Evolutionary conservation across 495 filamentous ascomycete genomes (phyloP), one percentile per base, ranked within the genome.

Genomic region (Bacidia gigantensis): DNA sequence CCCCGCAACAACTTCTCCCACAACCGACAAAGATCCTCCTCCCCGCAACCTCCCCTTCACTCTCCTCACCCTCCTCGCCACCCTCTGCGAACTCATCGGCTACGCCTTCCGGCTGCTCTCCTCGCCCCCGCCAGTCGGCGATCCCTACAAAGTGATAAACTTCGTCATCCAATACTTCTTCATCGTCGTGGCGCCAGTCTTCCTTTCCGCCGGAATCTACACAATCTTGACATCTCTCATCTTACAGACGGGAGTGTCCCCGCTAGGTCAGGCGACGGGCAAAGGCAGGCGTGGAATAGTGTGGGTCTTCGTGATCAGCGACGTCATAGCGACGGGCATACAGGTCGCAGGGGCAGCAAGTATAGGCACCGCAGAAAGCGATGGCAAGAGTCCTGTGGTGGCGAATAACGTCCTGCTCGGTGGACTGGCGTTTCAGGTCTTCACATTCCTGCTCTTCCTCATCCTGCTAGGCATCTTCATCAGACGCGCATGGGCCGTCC

Each of bases 141-240:
- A 42, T 17, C 32, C 49, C 62, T 49, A 49, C 46, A 49, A 49
- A 7, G 29, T 24, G 20, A 25, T 49, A 25, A 49, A 49, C 22
- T 78, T 77, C 51, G 68, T 78, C 25, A 45, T 74, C n/a, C 73
- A 78, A 53, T 78, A 77, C 62, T 79, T 78, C 65, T 74, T 75
- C 65, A 75, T 79, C 53, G 74, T 79, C 49, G 69, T 71, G 7
- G 74, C 75, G 3, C 75, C 75, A 10, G 75, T 79, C 20, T 74
- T 77, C 57, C 64, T 77, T 58, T 61, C 68, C n/a, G 75, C 74
- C 0, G 68, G 64, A 7, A 71, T 79, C 49, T 79, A 79, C 64
- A 72, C 69, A 11, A 60, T 70, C 44, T 61, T 78, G 11, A 67
- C 65, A 0, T 58, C 64, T 1, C 60, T 78, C 11, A 76, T 79